These are phyloP conservation scores for Gossypium thurberi DNA, from an alignment of 345 rosid genomes.

Conservation along the genomic window DNA sequence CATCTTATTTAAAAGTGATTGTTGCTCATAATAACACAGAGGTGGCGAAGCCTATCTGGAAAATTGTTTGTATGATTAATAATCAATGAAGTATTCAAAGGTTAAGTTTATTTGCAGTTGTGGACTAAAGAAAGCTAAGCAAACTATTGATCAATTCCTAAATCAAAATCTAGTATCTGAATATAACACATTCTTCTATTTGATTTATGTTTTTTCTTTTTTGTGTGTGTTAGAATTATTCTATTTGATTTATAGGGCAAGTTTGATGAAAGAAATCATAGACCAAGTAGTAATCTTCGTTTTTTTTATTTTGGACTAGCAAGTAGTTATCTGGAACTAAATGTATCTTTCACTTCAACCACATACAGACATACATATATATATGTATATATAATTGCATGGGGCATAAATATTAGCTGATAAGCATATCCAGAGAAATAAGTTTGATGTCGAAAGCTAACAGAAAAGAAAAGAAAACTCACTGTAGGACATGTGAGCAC, in stretches of 20 bases:
- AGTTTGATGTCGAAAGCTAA: not conserved
- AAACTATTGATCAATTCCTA: not conserved
- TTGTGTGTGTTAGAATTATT: not conserved
- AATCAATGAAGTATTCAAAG: not conserved
- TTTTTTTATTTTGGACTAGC: not conserved
- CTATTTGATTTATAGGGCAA: not conserved
- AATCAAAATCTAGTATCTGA: not conserved
- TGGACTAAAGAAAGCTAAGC: no score
- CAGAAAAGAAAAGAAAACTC: conserved; percentile 5
- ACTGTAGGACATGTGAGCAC: conserved; percentile 63
- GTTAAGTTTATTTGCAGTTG: not conserved
- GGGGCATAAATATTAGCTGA: not conserved
- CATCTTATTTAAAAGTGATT: not conserved
- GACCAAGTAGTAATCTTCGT: not conserved
- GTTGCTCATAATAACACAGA: not conserved
- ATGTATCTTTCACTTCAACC: not conserved
- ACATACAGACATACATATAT: no score
- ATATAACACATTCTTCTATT: not conserved
- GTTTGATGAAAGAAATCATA: not conserved
- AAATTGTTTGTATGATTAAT: not conserved
- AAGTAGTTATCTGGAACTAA: not conserved
- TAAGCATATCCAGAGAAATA: not conserved
- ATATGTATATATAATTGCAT: not conserved
- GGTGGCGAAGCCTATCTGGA: not conserved
- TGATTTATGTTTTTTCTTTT: no score